Conservation (phyloP, 2,329 filamentous ascomycete species). For the Colletotrichum higginsianum region DNA sequence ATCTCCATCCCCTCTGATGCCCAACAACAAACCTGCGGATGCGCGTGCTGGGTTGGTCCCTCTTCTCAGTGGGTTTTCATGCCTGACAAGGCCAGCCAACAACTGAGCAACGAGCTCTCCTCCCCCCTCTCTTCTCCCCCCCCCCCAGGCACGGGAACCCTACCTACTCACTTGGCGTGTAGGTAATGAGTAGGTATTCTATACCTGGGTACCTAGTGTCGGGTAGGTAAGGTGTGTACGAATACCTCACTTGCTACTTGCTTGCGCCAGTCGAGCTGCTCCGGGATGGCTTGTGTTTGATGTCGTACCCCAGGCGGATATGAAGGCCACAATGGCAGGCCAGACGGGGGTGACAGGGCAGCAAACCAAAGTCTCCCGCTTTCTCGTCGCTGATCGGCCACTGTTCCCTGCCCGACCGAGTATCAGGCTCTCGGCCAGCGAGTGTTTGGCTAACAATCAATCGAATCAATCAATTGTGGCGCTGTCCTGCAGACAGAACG, state of each 20-base stretch:
- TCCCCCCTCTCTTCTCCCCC: background rate
- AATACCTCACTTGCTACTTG: background rate
- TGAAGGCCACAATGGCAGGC: background rate
- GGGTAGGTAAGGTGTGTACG: background rate
- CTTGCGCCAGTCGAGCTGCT: background rate
- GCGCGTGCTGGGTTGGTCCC: constrained; percentile 13
- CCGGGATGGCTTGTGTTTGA: constrained; percentile 13
- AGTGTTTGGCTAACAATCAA: constrained; percentile 5
- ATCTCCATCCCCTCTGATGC: constrained; percentile 17
- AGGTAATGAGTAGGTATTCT: background rate
- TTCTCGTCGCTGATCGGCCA: background rate
- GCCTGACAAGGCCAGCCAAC: constrained; percentile 6
- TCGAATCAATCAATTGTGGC: constrained; percentile 16
- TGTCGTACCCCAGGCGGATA: constrained; percentile 15
- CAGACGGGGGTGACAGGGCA: constrained; percentile 4
- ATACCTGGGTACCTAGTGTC: too few relatives aligned
- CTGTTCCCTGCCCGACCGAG: background rate
- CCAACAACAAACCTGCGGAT: constrained; percentile 18
- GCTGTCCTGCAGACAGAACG: background rate
- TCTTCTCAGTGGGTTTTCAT: constrained; percentile 1
- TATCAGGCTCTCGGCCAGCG: constrained; percentile 1
- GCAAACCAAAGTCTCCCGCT: background rate
- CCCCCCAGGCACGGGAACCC: background rate
- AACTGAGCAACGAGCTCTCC: constrained; percentile 1
- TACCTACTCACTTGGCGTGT: background rate